These are phyloP conservation scores for Canna indica DNA, from an alignment of 176 grass and related monocot genomes.

Conservation along the genomic window DNA sequence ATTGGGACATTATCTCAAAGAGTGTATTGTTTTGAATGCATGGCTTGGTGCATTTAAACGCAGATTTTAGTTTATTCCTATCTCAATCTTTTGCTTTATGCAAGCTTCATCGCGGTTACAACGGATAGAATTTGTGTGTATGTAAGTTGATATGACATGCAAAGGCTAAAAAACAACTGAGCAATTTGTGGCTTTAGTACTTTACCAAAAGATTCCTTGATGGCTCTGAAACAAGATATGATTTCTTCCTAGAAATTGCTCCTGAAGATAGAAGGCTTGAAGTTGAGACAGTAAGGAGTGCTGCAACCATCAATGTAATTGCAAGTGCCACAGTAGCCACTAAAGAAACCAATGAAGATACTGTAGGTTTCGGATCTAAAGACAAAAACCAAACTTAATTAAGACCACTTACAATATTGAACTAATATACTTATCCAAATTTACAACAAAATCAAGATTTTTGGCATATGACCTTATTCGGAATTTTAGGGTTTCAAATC, in stretches of 20 bases:
- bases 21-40: too few species aligned
- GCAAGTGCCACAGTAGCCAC: conserved; percentile 36
- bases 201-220: conserved; percentile 73
- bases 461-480: too few species aligned
- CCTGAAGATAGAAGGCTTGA: conserved; percentile 64
- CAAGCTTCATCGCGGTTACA: too few species aligned
- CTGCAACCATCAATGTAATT: conserved; percentile 33
- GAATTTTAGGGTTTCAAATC: too few species aligned
- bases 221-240: conserved; percentile 62
- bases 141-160: neutral
- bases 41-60: too few species aligned
- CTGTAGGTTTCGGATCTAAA: conserved; percentile 57
- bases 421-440: neutral
- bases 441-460: neutral
- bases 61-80: too few species aligned
- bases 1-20: neutral
- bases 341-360: conserved; percentile 51
- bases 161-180: neutral
- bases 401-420: neutral
- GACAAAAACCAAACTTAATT: neutral
- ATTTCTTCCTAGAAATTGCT: conserved; percentile 47
- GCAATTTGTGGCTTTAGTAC: neutral
- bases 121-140: too few species aligned
- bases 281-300: conserved; percentile 57
- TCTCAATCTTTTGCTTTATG: too few species aligned